A percentile compares a stretch with the other conserved stretches of the same genome.
phyloP scores from a whole-genome alignment of 495 filamentous ascomycete genomes.

The Penicillium herquei region DNA sequence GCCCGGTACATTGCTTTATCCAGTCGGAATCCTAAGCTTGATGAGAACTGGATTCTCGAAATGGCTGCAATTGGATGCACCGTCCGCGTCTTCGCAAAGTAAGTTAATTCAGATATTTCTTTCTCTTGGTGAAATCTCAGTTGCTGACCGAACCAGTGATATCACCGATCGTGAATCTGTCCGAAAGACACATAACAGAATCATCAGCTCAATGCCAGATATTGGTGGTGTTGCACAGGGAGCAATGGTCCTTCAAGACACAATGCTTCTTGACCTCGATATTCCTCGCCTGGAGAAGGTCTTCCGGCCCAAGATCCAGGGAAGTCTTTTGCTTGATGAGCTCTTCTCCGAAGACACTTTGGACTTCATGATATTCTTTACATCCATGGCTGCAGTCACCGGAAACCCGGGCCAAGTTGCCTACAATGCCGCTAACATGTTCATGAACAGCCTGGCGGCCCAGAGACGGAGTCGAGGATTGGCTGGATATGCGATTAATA shows the following conservation, averaged over 20 bases:
- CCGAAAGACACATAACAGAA: slow-evolving; percentile 2
- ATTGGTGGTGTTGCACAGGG: slow-evolving; percentile 55
- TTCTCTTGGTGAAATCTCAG: no score
- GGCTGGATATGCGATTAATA: slow-evolving; percentile 50
- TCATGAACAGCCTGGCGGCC: slow-evolving; percentile 41
- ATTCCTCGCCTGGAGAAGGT: slow-evolving; percentile 9
- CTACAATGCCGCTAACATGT: slow-evolving; percentile 59
- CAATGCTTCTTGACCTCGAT: slow-evolving; percentile 27
- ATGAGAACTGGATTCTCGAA: slow-evolving; percentile 43
- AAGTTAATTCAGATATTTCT: background rate
- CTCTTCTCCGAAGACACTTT: slow-evolving; percentile 36
- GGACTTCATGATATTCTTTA: slow-evolving; percentile 44
- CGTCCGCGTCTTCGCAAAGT: slow-evolving; percentile 6
- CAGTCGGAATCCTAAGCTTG: slow-evolving; percentile 55
- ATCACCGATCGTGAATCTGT: slow-evolving; percentile 18
- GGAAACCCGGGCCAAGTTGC: slow-evolving; percentile 49
- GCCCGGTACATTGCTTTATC: slow-evolving; percentile 54
- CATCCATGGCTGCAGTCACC: slow-evolving; percentile 24
- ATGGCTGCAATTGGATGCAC: slow-evolving; percentile 8
- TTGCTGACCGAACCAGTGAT: slow-evolving; percentile 11
- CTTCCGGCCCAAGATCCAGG: slow-evolving; percentile 16
- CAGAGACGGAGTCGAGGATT: slow-evolving; percentile 35
- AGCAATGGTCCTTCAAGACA: slow-evolving; percentile 48
- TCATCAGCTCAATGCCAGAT: slow-evolving; percentile 30
- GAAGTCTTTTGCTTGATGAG: slow-evolving; percentile 18